Percentiles rank a stretch among this genome's conserved stretches.
phyloP scores from a whole-genome alignment of 2,329 filamentous ascomycete genomes.

The Sclerotinia spermophila region DNA sequence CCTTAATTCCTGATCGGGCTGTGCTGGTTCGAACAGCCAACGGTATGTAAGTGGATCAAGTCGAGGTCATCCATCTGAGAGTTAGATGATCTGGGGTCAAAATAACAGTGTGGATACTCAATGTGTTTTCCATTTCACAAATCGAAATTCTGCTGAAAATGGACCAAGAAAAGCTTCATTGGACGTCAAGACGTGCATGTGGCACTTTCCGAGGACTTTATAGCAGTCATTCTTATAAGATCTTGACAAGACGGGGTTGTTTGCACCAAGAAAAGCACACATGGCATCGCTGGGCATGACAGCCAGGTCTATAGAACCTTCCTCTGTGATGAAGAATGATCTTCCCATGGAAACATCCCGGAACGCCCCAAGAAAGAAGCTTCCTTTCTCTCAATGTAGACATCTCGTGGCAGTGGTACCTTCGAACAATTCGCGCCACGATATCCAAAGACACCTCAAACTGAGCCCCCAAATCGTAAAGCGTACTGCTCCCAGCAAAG shows the following conservation, averaged over 20 bases:
- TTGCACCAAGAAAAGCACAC: not conserved
- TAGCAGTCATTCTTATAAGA: not conserved
- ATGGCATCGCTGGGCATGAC: not conserved
- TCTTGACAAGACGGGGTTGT: not conserved
- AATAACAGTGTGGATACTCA: not conserved
- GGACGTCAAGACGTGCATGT: not conserved
- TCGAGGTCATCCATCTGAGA: not conserved
- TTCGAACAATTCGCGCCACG: not conserved
- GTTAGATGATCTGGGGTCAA: not conserved
- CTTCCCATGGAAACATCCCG: not conserved
- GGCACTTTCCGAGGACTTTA: not conserved
- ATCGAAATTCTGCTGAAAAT: not conserved
- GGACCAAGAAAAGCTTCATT: not conserved
- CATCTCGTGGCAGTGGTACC: no score
- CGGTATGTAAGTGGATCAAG: not conserved
- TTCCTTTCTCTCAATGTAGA: not conserved
- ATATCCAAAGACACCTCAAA: not conserved
- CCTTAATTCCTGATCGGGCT: not conserved
- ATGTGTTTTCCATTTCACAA: not conserved
- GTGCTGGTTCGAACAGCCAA: not conserved
- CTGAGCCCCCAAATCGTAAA: no score
- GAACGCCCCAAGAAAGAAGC: no score
- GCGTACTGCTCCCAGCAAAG: not conserved
- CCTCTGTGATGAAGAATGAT: not conserved
- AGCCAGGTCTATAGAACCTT: not conserved